Percentiles rank a stretch among this genome's conserved stretches.
phyloP scores from a whole-genome alignment of 2,329 filamentous ascomycete genomes.

The Nemania serpens region DNA sequence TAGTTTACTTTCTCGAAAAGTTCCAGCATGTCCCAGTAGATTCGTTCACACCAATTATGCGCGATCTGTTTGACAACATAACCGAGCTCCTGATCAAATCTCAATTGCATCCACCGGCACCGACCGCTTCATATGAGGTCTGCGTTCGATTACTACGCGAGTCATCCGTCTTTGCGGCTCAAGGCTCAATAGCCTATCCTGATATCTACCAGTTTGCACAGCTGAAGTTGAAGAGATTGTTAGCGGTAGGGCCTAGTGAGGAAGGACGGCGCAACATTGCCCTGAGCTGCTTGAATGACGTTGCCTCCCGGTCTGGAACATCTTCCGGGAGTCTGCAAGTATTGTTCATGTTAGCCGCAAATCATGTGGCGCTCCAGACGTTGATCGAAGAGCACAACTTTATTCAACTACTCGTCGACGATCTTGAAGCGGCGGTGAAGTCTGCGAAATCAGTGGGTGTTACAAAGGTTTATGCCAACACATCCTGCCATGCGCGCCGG shows the following conservation, averaged over 20 bases:
- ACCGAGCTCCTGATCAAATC: slow-evolving; percentile 56
- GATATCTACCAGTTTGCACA: slow-evolving; percentile 68
- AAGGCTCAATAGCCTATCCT: slow-evolving; percentile 60
- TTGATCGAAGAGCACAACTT: slow-evolving; percentile 66
- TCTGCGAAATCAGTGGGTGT: slow-evolving; percentile 49
- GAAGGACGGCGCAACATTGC: slow-evolving; percentile 67
- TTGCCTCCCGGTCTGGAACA: slow-evolving; percentile 64
- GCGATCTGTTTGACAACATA: slow-evolving; percentile 64
- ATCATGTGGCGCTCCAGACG: slow-evolving; percentile 58
- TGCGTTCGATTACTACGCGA: slow-evolving; percentile 73
- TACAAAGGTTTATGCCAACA: slow-evolving; percentile 51
- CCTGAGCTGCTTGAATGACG: slow-evolving; percentile 68
- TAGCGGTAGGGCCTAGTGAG: slow-evolving; percentile 57
- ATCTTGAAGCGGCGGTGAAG: slow-evolving; percentile 62
- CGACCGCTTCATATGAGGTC: slow-evolving; percentile 51
- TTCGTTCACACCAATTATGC: slow-evolving; percentile 64
- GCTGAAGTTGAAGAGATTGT: slow-evolving; percentile 64
- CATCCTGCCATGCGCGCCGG: slow-evolving; percentile 57
- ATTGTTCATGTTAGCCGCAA: slow-evolving; percentile 56
- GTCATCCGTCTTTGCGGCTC: slow-evolving; percentile 61
- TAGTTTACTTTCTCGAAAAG: slow-evolving; percentile 74
- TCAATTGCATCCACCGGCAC: slow-evolving; percentile 12
- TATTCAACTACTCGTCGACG: slow-evolving; percentile 64
- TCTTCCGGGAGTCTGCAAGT: slow-evolving; percentile 76
- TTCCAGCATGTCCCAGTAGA: slow-evolving; percentile 67